Conservation (phyloP, 2,329 filamentous ascomycete genomes). For the Xylaria sp. region DNA sequence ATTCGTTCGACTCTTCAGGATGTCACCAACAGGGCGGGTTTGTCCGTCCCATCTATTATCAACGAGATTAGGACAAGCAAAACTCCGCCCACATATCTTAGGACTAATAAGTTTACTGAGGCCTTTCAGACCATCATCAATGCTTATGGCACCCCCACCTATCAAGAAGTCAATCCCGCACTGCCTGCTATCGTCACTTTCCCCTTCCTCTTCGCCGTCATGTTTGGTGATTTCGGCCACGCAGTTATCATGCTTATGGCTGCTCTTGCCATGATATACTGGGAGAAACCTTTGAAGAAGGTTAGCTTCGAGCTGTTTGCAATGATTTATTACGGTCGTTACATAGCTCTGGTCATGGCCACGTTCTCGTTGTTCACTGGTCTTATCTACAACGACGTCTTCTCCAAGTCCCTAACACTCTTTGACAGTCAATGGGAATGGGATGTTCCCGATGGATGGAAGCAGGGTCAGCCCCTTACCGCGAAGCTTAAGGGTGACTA, state of each 20-base stretch:
- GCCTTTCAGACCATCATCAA: constrained; percentile 99
- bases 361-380: constrained; percentile 97
- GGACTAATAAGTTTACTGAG: constrained; percentile 98
- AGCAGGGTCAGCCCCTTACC: constrained; percentile 70
- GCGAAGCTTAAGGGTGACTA: constrained; percentile 77
- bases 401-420: constrained; percentile 90
- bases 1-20: constrained; percentile 96
- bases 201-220: constrained; percentile 99
- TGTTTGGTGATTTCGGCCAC: constrained; percentile 99
- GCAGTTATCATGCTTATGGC: constrained; percentile 88
- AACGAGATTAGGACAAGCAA: constrained; percentile 98
- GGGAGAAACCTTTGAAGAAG: constrained; percentile 93
- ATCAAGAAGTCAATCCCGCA: constrained; percentile 96
- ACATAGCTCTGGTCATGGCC: constrained; percentile 98
- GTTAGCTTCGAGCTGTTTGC: constrained; percentile 92
- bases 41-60: constrained; percentile 98
- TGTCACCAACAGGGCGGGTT: constrained; percentile 93
- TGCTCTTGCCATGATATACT: constrained; percentile 93
- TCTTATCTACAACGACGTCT: constrained; percentile 96
- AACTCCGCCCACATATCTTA: constrained; percentile 95
- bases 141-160: constrained; percentile 96
- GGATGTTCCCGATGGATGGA: constrained; percentile 73
- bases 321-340: constrained; percentile 99
- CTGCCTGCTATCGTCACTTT: constrained; percentile 97
- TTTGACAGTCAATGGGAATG: constrained; percentile 93